Base-by-base conservation (phyloP, 176 grass and related monocot genomes). In the Dactylis glomerata region DNA sequence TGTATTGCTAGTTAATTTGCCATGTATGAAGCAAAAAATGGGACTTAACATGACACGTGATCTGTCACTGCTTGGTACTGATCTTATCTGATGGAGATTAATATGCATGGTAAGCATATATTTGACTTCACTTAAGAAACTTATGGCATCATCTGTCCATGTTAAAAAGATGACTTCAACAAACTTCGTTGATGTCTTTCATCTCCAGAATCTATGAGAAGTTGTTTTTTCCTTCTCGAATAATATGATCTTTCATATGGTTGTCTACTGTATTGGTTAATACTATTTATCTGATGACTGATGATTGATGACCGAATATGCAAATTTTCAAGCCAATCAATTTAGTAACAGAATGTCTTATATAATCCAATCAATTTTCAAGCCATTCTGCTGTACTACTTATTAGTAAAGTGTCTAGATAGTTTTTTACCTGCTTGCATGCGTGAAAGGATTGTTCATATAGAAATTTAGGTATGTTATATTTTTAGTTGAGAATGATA, bases 201-300 rank as follows among this genome's bases (percentile, higher is more conserved):
- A 16, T 62, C 58, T 62, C 26, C 58, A 62, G 58, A 62, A 61
- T 28, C 12, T 15, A 14, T 70, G 37, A 70, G 36, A 71, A 42
- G n/a, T 71, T 70, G 0, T 10, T 70, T 71, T 44, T 14, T 26
- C n/a, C 38, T 68, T 68, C 11, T 71, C 5, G 5, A n/a, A 0
- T 42, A 71, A 44, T 71, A 44, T 71, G n/a, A 72, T 72, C 68
- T 44, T 71, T 71, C n/a, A 44, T 44, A 71, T 44, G 37, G 38
- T 71, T 42, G 11, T 71, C 68, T 42, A 71, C 68, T 44, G 32
- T 41, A 23, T 71, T 12, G 12, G 38, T 44, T 44, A 44, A 22
- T 64, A 31, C 37, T 61, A 61, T 61, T 27, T 27, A 61, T 28
- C 20, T n/a, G 50, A 58, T 71, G 68, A 71, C 52, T 58, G 56